Percentiles rank a stretch among this genome's conserved stretches.
phyloP scores from a whole-genome alignment of 805 yeast species.

The Ogataea trehalophila region DNA sequence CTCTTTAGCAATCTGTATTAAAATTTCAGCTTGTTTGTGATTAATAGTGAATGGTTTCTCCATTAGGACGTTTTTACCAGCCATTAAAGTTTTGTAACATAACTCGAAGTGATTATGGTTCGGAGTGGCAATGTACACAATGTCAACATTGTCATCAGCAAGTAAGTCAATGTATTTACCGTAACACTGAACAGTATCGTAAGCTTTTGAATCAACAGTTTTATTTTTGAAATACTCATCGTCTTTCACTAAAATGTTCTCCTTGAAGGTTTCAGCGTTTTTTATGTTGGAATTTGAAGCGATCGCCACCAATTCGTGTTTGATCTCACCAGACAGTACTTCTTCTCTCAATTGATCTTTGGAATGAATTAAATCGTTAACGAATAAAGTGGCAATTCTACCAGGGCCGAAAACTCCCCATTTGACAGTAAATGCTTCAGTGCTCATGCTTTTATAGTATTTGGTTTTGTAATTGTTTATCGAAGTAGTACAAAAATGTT shows the following conservation, averaged over 20 bases:
- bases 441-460: neutral
- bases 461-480: no score
- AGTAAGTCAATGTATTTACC: constrained; percentile 39
- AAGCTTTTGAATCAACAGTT: constrained; percentile 7
- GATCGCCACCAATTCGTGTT: constrained; percentile 35
- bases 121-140: constrained; percentile 51
- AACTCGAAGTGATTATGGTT: constrained; percentile 45
- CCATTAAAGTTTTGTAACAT: constrained; percentile 35
- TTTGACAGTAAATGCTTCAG: constrained; percentile 15
- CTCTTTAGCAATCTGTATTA: constrained; percentile 39
- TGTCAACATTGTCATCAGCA: constrained; percentile 35
- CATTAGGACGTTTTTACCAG: constrained; percentile 45
- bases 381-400: constrained; percentile 38
- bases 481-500: no score
- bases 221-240: constrained; percentile 7
- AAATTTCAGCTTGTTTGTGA: constrained; percentile 35
- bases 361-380: constrained; percentile 30
- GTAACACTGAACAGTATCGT: constrained; percentile 8
- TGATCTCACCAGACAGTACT: constrained; percentile 11
- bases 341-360: constrained; percentile 21
- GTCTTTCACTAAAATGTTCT: constrained; percentile 8
- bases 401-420: constrained; percentile 53
- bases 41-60: constrained; percentile 55
- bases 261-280: constrained; percentile 20
- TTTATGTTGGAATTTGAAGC: constrained; percentile 34